Evolutionary conservation across 495 filamentous ascomycete species (phyloP).

Genomic region (Jackrogersella minutella): DNA sequence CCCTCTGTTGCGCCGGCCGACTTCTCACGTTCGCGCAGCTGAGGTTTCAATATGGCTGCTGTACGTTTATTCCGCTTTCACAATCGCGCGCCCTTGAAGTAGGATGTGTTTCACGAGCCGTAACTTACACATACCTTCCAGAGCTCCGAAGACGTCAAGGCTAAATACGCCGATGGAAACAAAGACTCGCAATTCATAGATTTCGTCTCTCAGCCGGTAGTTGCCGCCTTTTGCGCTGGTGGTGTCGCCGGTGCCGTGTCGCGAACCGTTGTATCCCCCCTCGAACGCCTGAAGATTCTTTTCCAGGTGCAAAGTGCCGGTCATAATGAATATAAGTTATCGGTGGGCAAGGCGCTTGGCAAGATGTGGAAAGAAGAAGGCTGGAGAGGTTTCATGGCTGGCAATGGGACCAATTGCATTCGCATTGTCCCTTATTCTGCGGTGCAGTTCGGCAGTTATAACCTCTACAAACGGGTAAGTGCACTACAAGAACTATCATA

Average conservation of each 20-base stretch:
- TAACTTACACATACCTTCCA: conserved; percentile 32
- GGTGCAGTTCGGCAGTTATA: conserved; percentile 97
- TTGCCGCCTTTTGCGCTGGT: conserved; percentile 94
- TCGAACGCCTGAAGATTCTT: conserved; percentile 96
- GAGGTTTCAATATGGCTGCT: conserved; percentile 32
- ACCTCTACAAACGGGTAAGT: conserved; percentile 92
- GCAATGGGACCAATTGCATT: conserved; percentile 97
- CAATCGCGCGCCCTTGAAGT: not conserved
- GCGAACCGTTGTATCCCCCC: conserved; percentile 91
- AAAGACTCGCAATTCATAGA: conserved; percentile 49
- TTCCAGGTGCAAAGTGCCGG: conserved; percentile 93
- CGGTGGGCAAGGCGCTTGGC: conserved; percentile 82
- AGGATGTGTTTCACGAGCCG: conserved; percentile 2
- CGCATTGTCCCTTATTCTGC: conserved; percentile 98
- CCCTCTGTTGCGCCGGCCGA: conserved; percentile 12
- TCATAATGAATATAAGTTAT: conserved; percentile 89
- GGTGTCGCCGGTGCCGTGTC: conserved; percentile 97
- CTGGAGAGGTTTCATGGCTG: conserved; percentile 94
- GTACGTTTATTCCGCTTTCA: conserved; percentile 26
- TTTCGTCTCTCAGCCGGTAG: conserved; percentile 76
- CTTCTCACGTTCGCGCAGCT: conserved; percentile 12
- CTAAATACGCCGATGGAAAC: conserved; percentile 34
- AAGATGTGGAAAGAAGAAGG: conserved; percentile 99
- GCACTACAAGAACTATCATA: not conserved
- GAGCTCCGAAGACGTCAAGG: conserved; percentile 42